phyloP scores from a whole-genome alignment of 176 grass and related monocot species.

The Areca catechu region DNA sequence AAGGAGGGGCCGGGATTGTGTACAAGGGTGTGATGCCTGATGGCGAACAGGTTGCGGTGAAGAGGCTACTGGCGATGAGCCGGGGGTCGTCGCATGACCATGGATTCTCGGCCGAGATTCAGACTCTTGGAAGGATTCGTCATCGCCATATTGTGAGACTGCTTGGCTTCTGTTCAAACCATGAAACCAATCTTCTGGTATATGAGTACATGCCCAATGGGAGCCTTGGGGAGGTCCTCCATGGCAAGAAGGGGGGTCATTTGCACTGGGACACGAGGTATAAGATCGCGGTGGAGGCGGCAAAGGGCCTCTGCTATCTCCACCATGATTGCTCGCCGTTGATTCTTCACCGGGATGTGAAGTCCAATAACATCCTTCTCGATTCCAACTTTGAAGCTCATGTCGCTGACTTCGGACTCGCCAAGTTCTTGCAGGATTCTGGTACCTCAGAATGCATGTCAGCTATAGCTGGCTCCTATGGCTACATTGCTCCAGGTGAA shows the following conservation, averaged over 20 bases:
- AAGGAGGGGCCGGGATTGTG: conserved; percentile 87
- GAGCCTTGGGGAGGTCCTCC: conserved; percentile 86
- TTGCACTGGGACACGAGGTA: conserved; percentile 78
- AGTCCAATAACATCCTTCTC: conserved; percentile 93
- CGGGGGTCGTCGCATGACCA: conserved; percentile 80
- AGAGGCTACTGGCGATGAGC: conserved; percentile 67
- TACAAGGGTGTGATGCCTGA: conserved; percentile 89
- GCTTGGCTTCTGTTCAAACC: conserved; percentile 85
- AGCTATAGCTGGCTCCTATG: conserved; percentile 88
- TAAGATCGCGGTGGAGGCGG: conserved; percentile 82
- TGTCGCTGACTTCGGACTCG: conserved; percentile 77
- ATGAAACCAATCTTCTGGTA: conserved; percentile 76
- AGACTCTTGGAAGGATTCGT: conserved; percentile 84
- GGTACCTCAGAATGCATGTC: conserved; percentile 93
- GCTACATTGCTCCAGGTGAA: conserved; percentile 85
- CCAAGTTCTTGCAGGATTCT: conserved; percentile 76
- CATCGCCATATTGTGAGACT: conserved; percentile 89
- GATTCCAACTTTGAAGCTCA: conserved; percentile 80
- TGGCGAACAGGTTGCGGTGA: conserved; percentile 77
- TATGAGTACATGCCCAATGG: conserved; percentile 99
- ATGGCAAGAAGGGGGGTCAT: conserved; percentile 87
- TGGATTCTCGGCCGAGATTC: conserved; percentile 90
- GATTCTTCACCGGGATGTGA: conserved; percentile 84
- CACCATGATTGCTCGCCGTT: conserved; percentile 83
- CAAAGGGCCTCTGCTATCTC: conserved; percentile 96